A percentile compares a stretch with the other conserved stretches of the same genome.
phyloP scores from a whole-genome alignment of 2,329 filamentous ascomycete genomes.

The Diaporthe ilicicola region DNA sequence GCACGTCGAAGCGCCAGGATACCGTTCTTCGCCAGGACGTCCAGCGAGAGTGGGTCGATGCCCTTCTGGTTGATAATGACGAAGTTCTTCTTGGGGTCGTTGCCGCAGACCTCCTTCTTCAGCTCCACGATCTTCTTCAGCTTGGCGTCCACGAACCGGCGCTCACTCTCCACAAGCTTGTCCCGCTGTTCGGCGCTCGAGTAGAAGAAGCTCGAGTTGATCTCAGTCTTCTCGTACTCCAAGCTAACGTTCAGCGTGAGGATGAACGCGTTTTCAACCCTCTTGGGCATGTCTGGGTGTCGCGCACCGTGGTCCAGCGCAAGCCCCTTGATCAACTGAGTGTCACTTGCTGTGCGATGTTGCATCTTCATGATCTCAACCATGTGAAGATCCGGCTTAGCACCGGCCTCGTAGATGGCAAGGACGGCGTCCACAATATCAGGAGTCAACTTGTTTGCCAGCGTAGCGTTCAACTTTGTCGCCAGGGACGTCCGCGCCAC shows the following conservation, averaged over 20 bases:
- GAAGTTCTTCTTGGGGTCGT: constrained; percentile 92
- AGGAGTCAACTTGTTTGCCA: constrained; percentile 91
- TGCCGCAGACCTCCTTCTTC: constrained; percentile 97
- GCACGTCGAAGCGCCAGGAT: constrained; percentile 93
- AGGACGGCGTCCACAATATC: constrained; percentile 97
- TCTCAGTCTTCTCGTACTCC: constrained; percentile 99
- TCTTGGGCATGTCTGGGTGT: constrained; percentile 98
- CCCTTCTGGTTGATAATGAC: constrained; percentile 99
- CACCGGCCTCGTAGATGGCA: constrained; percentile 87
- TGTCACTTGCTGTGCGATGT: constrained; percentile 94
- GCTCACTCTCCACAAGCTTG: constrained; percentile 97
- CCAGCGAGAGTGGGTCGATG: constrained; percentile 94
- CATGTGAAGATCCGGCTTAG: constrained; percentile 98
- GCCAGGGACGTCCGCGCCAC: constrained; percentile 94
- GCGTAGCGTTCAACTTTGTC: constrained; percentile 89
- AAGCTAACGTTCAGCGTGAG: constrained; percentile 95
- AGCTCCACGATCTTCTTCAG: constrained; percentile 96
- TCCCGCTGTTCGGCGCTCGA: constrained; percentile 95
- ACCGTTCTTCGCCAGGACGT: constrained; percentile 97
- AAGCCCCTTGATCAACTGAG: constrained; percentile 91
- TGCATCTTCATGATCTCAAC: constrained; percentile 99
- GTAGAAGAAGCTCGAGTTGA: constrained; percentile 99
- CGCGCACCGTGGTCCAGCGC: constrained; percentile 94
- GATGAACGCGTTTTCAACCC: constrained; percentile 94
- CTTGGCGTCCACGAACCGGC: constrained; percentile 95